These are phyloP conservation scores for Mortierella sp. DNA, from an alignment of 371 early-diverging fungal genomes.

Conservation along the genomic window DNA sequence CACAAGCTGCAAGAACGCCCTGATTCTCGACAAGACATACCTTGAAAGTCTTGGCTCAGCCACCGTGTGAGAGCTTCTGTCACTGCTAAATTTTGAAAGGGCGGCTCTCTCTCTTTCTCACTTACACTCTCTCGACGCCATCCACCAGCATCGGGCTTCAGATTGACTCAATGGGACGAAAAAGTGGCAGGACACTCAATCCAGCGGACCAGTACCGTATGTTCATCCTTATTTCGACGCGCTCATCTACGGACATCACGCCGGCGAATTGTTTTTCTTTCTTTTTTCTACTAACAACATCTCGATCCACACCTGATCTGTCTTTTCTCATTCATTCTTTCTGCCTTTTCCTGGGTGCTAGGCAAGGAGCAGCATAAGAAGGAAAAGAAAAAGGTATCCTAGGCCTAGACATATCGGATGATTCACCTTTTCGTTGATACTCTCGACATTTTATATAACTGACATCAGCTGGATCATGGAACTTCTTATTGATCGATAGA, in stretches of 20 bases:
- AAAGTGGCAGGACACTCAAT: constrained; percentile 48
- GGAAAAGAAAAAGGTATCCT: constrained; percentile 69
- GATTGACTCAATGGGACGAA: constrained; percentile 36
- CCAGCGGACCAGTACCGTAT: constrained; percentile 53
- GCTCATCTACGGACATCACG: neutral
- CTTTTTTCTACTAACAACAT: neutral
- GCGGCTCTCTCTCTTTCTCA: no score
- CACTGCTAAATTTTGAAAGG: no score
- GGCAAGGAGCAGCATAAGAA: constrained; percentile 73
- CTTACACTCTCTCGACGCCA: no score
- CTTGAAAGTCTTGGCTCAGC: no score
- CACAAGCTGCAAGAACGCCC: no score
- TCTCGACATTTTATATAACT: neutral
- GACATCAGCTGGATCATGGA: neutral
- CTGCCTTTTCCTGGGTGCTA: constrained; percentile 17
- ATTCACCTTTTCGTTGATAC: no score
- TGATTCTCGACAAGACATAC: no score
- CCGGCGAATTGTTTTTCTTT: neutral
- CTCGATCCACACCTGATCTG: neutral
- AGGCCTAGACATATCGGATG: neutral
- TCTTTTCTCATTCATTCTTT: neutral
- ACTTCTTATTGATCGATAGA: constrained; percentile 50
- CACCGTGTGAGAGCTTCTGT: no score
- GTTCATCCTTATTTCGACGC: constrained; percentile 1
- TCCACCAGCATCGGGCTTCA: no score